phyloP scores from a whole-genome alignment of 2,329 filamentous ascomycete species.

The Albifimbria verrucaria region DNA sequence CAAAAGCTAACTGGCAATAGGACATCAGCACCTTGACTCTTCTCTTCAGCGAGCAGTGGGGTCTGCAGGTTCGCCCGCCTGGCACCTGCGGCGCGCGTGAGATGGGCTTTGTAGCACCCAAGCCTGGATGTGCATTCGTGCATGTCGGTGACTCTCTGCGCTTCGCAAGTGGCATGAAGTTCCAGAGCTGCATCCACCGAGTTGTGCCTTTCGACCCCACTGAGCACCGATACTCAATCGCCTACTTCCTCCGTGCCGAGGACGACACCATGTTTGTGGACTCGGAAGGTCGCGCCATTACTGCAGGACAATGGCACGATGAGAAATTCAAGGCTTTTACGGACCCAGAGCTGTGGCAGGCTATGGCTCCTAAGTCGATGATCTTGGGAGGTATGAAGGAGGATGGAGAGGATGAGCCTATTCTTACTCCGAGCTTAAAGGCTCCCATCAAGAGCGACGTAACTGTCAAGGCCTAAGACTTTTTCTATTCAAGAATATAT shows the following conservation, averaged over 20 bases:
- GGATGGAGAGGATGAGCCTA: constrained; percentile 22
- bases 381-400: constrained; percentile 49
- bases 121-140: constrained; percentile 48
- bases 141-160: constrained; percentile 58
- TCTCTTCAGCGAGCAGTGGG: constrained; percentile 54
- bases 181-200: constrained; percentile 56
- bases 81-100: constrained; percentile 33
- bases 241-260: constrained; percentile 56
- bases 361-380: constrained; percentile 45
- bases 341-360: constrained; percentile 39
- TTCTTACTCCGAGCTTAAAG: neutral
- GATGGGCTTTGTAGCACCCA: constrained; percentile 53
- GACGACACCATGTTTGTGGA: constrained; percentile 54
- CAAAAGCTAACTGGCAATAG: no score
- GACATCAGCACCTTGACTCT: constrained; percentile 54
- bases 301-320: constrained; percentile 52
- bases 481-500: no score
- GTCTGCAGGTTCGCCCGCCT: constrained; percentile 53
- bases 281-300: constrained; percentile 50
- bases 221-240: constrained; percentile 57
- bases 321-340: constrained; percentile 52
- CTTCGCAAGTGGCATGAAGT: constrained; percentile 49
- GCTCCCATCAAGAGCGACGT: neutral
- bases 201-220: constrained; percentile 49
- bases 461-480: constrained; percentile 6